Evolutionary conservation across 768 basidiomycete genomes (phyloP).

Genomic region (Trametes cingulata): DNA sequence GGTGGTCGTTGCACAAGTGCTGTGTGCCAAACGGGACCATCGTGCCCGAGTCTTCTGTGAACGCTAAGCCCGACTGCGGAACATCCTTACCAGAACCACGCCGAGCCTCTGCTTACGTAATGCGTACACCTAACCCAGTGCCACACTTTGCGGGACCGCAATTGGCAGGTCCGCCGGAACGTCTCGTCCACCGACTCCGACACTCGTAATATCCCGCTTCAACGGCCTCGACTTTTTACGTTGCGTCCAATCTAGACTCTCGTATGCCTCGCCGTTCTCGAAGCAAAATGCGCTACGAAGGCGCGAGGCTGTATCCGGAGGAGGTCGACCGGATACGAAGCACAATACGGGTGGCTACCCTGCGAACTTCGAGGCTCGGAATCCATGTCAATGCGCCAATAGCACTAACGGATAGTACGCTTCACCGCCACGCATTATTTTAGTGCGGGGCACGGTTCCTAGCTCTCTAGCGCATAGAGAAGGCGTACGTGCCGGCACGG

Average conservation of each 20-base stretch:
- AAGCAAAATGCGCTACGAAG: not conserved
- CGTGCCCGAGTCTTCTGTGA: not conserved
- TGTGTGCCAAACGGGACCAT: not conserved
- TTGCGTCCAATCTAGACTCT: not conserved
- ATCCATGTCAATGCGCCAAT: not conserved
- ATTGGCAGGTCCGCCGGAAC: not conserved
- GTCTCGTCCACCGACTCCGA: not conserved
- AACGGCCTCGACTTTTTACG: not conserved
- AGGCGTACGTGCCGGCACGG: not conserved
- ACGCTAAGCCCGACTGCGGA: slow-evolving; percentile 13
- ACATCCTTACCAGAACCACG: slow-evolving; percentile 3
- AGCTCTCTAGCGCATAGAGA: not conserved
- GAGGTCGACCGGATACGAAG: not conserved
- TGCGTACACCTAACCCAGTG: not conserved
- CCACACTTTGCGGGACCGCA: not conserved
- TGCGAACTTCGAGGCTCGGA: not conserved
- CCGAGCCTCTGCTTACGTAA: slow-evolving; percentile 10
- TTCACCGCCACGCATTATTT: slow-evolving; percentile 7
- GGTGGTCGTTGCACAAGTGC: slow-evolving; percentile 17
- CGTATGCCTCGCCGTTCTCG: not conserved
- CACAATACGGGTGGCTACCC: not conserved
- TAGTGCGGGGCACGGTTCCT: slow-evolving; percentile 1
- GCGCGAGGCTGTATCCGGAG: slow-evolving; percentile 1
- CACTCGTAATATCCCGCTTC: not conserved
- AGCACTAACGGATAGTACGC: not conserved